These are phyloP conservation scores for Globisporangium spiculum DNA, from an alignment of 352 stramenopile genomes.

Conservation along the genomic window DNA sequence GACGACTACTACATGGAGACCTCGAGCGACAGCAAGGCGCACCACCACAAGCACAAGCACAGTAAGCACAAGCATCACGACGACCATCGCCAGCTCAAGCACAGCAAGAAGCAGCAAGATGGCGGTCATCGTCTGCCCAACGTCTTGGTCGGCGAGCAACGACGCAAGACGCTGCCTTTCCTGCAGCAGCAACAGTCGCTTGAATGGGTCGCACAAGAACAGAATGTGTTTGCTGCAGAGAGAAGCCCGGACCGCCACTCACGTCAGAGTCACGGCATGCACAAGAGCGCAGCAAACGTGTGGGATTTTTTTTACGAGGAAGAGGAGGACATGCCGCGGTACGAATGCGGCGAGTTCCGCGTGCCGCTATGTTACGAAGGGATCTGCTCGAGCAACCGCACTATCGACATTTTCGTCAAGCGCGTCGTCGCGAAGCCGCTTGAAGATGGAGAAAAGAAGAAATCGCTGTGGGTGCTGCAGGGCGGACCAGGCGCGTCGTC, in stretches of 20 bases:
- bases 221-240: not conserved
- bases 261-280: not conserved
- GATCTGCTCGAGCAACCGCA: conserved; percentile 25
- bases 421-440: conserved; percentile 29
- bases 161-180: conserved; percentile 19
- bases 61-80: conserved; percentile 2
- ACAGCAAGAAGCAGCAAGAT: not conserved
- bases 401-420: conserved; percentile 49
- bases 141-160: conserved; percentile 16
- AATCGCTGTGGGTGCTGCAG: conserved; percentile 70
- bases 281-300: not conserved
- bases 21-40: conserved; percentile 1
- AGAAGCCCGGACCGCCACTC: not conserved
- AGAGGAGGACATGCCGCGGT: conserved; percentile 10
- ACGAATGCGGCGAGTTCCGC: conserved; percentile 30
- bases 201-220: conserved; percentile 15
- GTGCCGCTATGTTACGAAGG: conserved; percentile 32
- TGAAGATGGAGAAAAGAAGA: conserved; percentile 19
- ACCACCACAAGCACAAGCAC: conserved; percentile 6
- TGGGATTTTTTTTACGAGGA: not conserved
- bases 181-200: conserved; percentile 23
- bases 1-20: conserved; percentile 29
- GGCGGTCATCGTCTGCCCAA: conserved; percentile 2
- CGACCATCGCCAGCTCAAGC: not conserved
- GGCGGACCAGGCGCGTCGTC: conserved; percentile 68